A percentile compares a stretch with the other conserved stretches of the same genome.
Evolutionary conservation across 1,139 yeast species (phyloP).

Genomic region (Yamadazyma buinensis): DNA sequence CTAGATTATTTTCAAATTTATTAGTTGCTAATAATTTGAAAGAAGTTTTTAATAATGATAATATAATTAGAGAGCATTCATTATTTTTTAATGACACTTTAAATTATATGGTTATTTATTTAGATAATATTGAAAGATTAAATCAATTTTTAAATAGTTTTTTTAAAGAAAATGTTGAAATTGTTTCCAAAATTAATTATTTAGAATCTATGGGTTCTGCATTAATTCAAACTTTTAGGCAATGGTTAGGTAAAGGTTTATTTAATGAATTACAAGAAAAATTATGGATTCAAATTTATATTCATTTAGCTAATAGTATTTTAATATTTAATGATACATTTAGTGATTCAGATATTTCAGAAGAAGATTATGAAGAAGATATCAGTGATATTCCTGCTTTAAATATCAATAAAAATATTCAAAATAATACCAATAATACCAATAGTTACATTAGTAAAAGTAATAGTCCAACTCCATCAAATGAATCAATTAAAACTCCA

Average conservation of each 20-base stretch:
- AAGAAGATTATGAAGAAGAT: conserved; percentile 12
- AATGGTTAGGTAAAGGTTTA: conserved; percentile 30
- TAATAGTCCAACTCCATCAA: conserved; percentile 9
- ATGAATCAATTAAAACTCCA: conserved; percentile 9
- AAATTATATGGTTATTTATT: conserved; percentile 28
- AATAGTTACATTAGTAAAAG: not conserved
- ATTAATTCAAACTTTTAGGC: conserved; percentile 37
- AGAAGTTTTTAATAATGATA: conserved; percentile 22
- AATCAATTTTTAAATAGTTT: conserved; percentile 35
- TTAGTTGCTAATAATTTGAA: conserved; percentile 29
- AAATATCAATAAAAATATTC: conserved; percentile 11
- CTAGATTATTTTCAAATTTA: conserved; percentile 32
- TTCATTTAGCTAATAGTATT: conserved; percentile 37
- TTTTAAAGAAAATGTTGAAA: conserved; percentile 28
- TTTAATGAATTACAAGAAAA: conserved; percentile 33
- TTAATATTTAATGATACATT: conserved; percentile 24
- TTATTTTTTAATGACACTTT: conserved; percentile 35
- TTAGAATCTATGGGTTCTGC: conserved; percentile 45
- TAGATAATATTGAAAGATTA: conserved; percentile 26
- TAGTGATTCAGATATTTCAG: conserved; percentile 1
- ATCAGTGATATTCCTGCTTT: conserved; percentile 15
- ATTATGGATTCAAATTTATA: conserved; percentile 40
- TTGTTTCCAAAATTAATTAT: conserved; percentile 27
- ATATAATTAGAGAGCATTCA: conserved; percentile 28
- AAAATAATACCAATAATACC: not conserved